Evolutionary conservation across 768 basidiomycete species (phyloP).

Genomic region (Collybia sordida): DNA sequence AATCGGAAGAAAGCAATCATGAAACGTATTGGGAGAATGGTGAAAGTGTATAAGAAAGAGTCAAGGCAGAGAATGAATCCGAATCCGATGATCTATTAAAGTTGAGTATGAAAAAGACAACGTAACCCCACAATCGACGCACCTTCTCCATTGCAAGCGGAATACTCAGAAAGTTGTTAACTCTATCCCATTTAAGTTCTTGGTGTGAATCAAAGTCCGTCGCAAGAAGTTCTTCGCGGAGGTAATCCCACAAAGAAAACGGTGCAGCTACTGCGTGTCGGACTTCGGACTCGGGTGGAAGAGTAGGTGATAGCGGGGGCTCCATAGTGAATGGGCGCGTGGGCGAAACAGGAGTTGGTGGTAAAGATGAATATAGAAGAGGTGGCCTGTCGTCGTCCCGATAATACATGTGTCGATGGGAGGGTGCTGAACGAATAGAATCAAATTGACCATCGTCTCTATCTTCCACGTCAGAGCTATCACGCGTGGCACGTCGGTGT

Average conservation of each 20-base stretch:
- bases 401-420: slow-evolving; percentile 15
- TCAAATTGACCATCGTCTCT: slow-evolving; percentile 10
- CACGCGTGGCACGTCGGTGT: slow-evolving; percentile 21
- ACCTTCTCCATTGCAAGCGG: slow-evolving; percentile 95
- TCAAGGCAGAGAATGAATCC: slow-evolving; percentile 94
- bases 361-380: slow-evolving; percentile 69
- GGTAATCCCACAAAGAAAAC: slow-evolving; percentile 91
- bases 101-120: slow-evolving; percentile 6
- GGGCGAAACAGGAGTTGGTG: slow-evolving; percentile 64
- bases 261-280: slow-evolving; percentile 33
- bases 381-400: slow-evolving; percentile 28
- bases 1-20: slow-evolving; percentile 61
- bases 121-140: slow-evolving; percentile 9
- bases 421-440: slow-evolving; percentile 12
- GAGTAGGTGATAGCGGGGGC: slow-evolving; percentile 28
- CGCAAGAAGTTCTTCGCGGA: slow-evolving; percentile 82
- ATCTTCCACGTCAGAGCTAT: slow-evolving; percentile 31
- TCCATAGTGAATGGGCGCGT: slow-evolving; percentile 31
- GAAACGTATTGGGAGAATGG: slow-evolving; percentile 92
- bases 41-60: slow-evolving; percentile 97
- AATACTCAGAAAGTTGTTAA: slow-evolving; percentile 92
- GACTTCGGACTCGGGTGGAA: slow-evolving; percentile 17
- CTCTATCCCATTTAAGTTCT: slow-evolving; percentile 93
- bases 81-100: slow-evolving; percentile 78
- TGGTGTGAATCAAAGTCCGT: slow-evolving; percentile 96